Conservation (phyloP, 1,284 basidiomycete species). For the Boletus hoseneyae region DNA sequence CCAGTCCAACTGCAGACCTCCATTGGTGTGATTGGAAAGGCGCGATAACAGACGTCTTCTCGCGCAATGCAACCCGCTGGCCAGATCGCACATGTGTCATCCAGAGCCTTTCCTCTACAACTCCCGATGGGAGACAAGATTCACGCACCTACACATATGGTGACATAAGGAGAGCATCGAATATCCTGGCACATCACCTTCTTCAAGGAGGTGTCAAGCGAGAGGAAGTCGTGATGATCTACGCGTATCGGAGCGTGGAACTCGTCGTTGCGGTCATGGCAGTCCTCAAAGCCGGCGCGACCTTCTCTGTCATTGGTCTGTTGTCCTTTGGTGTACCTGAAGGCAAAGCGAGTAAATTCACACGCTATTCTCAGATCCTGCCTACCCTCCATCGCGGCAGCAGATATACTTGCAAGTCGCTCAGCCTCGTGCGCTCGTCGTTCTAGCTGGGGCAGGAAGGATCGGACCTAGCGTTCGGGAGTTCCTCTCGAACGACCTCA, state of each 20-base stretch:
- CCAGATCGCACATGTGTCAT: slow-evolving; percentile 84
- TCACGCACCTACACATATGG: slow-evolving; percentile 73
- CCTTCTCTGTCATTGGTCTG: slow-evolving; percentile 95
- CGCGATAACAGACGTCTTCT: slow-evolving; percentile 93
- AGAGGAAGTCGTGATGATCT: slow-evolving; percentile 99
- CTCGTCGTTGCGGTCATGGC: slow-evolving; percentile 97
- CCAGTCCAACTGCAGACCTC: slow-evolving; percentile 85
- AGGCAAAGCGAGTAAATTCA: slow-evolving; percentile 9
- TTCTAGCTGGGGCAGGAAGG: slow-evolving; percentile 87
- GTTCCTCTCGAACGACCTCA: slow-evolving; percentile 78
- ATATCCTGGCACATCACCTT: slow-evolving; percentile 90
- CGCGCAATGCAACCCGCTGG: slow-evolving; percentile 71
- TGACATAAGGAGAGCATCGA: slow-evolving; percentile 82
- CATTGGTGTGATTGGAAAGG: slow-evolving; percentile 98
- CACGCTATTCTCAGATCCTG: slow-evolving; percentile 66
- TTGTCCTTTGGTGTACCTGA: background rate
- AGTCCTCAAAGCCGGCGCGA: slow-evolving; percentile 94
- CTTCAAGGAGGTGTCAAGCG: slow-evolving; percentile 82
- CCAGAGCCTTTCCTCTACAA: slow-evolving; percentile 60
- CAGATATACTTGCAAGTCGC: slow-evolving; percentile 96
- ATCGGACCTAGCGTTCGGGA: slow-evolving; percentile 83
- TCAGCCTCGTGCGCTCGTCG: slow-evolving; percentile 88
- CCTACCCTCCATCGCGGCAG: slow-evolving; percentile 93
- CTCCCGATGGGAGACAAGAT: slow-evolving; percentile 47
- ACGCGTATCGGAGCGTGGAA: slow-evolving; percentile 95